Evolutionary conservation across 768 basidiomycete species (phyloP).

Genomic region (Termitomyces titanicus): DNA sequence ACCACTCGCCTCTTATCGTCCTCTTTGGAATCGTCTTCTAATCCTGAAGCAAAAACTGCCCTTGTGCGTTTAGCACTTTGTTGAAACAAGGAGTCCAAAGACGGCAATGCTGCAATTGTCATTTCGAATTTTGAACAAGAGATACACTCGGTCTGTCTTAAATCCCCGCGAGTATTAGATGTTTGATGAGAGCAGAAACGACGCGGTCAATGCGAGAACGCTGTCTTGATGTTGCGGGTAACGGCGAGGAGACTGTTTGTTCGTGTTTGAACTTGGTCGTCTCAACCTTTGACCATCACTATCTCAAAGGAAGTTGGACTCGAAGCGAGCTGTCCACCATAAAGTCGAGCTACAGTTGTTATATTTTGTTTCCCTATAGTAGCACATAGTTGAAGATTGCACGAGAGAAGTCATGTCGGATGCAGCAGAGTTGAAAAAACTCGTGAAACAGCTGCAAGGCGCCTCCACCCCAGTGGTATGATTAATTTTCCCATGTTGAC

Average conservation of each 20-base stretch:
- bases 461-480: conserved; percentile 55
- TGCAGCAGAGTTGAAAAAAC: conserved; percentile 69
- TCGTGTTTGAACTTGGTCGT: conserved; percentile 14
- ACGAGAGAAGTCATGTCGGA: conserved; percentile 38
- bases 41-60: conserved; percentile 63
- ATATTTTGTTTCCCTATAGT: conserved; percentile 25
- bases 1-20: conserved; percentile 68
- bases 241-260: conserved; percentile 19
- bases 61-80: conserved; percentile 68
- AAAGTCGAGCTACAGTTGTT: conserved; percentile 18
- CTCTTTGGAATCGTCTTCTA: conserved; percentile 56
- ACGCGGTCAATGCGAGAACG: background rate
- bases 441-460: conserved; percentile 75
- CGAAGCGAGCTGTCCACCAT: conserved; percentile 14
- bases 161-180: background rate
- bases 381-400: conserved; percentile 29
- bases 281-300: conserved; percentile 17
- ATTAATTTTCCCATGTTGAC: conserved; percentile 31
- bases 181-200: background rate
- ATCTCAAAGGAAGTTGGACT: conserved; percentile 12
- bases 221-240: conserved; percentile 3
- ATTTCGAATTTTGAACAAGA: conserved; percentile 13
- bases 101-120: conserved; percentile 53
- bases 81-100: conserved; percentile 63
- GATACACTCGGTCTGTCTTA: background rate